phyloP scores from a whole-genome alignment of 1,139 yeast species.

The Scheffersomyces quercinus region DNA sequence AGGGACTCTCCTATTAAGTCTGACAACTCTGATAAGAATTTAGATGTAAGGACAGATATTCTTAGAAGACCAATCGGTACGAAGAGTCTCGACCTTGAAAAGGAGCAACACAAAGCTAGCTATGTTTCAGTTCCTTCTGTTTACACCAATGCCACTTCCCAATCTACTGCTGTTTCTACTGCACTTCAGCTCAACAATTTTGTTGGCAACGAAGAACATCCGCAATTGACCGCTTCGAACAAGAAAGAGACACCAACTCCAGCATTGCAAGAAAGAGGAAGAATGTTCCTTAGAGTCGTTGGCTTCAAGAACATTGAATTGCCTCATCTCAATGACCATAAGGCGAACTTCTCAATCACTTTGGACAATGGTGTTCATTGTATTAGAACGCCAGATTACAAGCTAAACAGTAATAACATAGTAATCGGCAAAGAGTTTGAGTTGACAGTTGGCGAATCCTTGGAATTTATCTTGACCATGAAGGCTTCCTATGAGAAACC shows the following conservation, averaged over 20 bases:
- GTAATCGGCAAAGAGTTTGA: constrained; percentile 82
- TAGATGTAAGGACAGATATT: neutral
- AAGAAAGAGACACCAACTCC: constrained; percentile 5
- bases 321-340: constrained; percentile 54
- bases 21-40: neutral
- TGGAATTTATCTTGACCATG: constrained; percentile 74
- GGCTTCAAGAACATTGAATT: constrained; percentile 58
- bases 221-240: constrained; percentile 1
- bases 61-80: too few relatives aligned
- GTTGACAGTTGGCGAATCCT: constrained; percentile 62
- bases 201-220: neutral
- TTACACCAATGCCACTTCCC: constrained; percentile 17
- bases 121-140: constrained; percentile 34
- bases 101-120: constrained; percentile 16
- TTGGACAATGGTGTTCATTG: constrained; percentile 91
- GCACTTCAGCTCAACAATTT: neutral
- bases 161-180: constrained; percentile 10
- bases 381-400: constrained; percentile 68
- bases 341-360: constrained; percentile 68
- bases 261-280: constrained; percentile 58
- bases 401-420: constrained; percentile 42
- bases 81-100: neutral
- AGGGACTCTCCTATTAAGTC: constrained; percentile 15
- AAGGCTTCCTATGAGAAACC: constrained; percentile 64
- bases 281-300: constrained; percentile 67